Percentiles rank a stretch among this genome's conserved stretches.
These are phyloP conservation scores for Coelastrella sp. DNA, from an alignment of 139 green algal species.

Conservation along the genomic window DNA sequence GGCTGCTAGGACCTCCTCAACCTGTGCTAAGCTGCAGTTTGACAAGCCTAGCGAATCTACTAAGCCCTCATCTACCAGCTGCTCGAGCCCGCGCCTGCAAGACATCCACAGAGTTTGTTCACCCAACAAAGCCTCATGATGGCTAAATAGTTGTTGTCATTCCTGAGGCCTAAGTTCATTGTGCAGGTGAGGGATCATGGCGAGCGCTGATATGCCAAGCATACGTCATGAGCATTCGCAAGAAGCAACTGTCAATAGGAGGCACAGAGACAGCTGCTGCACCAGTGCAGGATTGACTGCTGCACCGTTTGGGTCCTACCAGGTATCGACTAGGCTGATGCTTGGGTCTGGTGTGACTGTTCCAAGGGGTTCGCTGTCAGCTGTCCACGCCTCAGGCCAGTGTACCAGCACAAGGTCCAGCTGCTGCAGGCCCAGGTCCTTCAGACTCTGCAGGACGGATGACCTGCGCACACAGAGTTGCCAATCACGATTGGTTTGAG, in stretches of 20 bases:
- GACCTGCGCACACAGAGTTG: slow-evolving; percentile 43
- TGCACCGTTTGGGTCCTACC: not conserved
- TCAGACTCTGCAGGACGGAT: slow-evolving; percentile 71
- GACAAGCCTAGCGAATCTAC: slow-evolving; percentile 82
- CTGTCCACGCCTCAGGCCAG: slow-evolving; percentile 83
- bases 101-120: no score
- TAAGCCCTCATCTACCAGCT: slow-evolving; percentile 82
- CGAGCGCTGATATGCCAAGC: no score
- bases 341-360: slow-evolving; percentile 43
- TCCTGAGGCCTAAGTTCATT: no score
- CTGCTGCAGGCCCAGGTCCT: slow-evolving; percentile 82
- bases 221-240: no score
- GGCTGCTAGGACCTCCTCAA: slow-evolving; percentile 78
- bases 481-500: no score
- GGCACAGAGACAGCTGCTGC: no score
- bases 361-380: slow-evolving; percentile 58
- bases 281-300: not conserved
- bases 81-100: slow-evolving; percentile 75
- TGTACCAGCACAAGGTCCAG: slow-evolving; percentile 90
- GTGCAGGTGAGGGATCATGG: no score
- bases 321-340: slow-evolving; percentile 37
- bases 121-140: no score
- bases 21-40: slow-evolving; percentile 88
- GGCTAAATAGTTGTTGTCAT: no score
- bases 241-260: no score